Conservation (phyloP, 2,329 filamentous ascomycete genomes). For the Nothophoma quercina region DNA sequence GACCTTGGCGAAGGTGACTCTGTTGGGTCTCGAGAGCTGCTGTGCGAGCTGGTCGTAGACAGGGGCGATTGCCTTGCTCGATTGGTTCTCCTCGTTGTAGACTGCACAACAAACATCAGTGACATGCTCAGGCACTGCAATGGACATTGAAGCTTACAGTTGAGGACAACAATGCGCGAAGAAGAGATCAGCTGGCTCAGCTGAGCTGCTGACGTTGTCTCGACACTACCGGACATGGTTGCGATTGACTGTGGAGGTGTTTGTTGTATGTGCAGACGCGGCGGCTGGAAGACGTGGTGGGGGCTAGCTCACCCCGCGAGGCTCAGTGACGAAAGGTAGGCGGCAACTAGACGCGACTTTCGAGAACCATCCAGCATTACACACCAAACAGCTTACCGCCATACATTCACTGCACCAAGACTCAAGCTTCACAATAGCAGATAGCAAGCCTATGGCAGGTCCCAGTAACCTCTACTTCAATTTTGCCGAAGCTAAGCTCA, state of each 20-base stretch:
- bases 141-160: conserved; percentile 71
- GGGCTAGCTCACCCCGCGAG: conserved; percentile 15
- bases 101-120: conserved; percentile 62
- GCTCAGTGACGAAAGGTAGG: conserved; percentile 7
- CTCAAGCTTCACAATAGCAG: background rate
- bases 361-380: conserved; percentile 12
- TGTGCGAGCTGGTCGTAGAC: conserved; percentile 79
- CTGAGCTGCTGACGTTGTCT: conserved; percentile 54
- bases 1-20: conserved; percentile 86
- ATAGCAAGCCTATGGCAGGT: conserved; percentile 39
- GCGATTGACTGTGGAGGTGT: conserved; percentile 20
- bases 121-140: conserved; percentile 24
- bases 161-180: conserved; percentile 82
- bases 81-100: conserved; percentile 85
- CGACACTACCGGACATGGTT: conserved; percentile 55
- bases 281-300: conserved; percentile 23
- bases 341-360: conserved; percentile 5
- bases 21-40: conserved; percentile 73
- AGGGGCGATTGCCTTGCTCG: conserved; percentile 84
- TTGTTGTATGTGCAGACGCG: conserved; percentile 11
- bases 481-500: conserved; percentile 42
- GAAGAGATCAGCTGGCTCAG: conserved; percentile 68
- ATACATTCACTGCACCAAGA: background rate
- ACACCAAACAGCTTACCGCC: background rate
- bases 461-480: conserved; percentile 40